Conservation (phyloP, 192 early-diverging fungal genomes). For the Irineochytrium annulatum region DNA sequence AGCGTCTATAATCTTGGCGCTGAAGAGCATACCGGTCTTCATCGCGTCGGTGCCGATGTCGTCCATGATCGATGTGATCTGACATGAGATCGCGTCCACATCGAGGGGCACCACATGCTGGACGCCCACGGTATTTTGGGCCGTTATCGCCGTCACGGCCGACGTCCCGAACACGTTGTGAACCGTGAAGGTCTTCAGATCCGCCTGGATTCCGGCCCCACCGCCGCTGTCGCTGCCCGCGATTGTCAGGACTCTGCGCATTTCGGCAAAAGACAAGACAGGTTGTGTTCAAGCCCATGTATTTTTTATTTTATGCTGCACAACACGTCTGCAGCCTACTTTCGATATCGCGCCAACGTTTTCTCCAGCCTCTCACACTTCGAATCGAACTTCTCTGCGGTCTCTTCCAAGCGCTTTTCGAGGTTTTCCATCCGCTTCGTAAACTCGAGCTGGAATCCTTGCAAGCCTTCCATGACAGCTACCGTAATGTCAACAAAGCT, state of each 20-base stretch:
- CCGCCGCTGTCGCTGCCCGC: slow-evolving; percentile 56
- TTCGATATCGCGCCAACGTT: slow-evolving; percentile 37
- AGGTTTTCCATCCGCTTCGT: slow-evolving; percentile 43
- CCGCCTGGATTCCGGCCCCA: slow-evolving; percentile 77
- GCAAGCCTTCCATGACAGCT: slow-evolving; percentile 41
- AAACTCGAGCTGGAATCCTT: slow-evolving; percentile 43
- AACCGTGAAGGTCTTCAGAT: slow-evolving; percentile 82
- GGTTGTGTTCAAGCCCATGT: too few species aligned
- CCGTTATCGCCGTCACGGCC: slow-evolving; percentile 74
- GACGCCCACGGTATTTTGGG: slow-evolving; percentile 83
- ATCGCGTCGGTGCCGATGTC: slow-evolving; percentile 74
- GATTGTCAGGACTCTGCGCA: slow-evolving; percentile 49
- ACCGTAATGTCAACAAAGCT: neutral
- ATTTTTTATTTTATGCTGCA: too few species aligned
- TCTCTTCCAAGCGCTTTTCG: slow-evolving; percentile 48
- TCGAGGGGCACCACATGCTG: slow-evolving; percentile 61
- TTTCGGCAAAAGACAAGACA: too few species aligned
- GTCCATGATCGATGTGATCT: slow-evolving; percentile 63
- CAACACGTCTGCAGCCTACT: too few species aligned
- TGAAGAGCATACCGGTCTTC: slow-evolving; percentile 68
- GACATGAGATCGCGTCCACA: slow-evolving; percentile 60
- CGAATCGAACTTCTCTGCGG: slow-evolving; percentile 25
- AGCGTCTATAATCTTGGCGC: slow-evolving; percentile 57
- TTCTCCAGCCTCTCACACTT: slow-evolving; percentile 50
- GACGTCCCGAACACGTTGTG: slow-evolving; percentile 67